Evolutionary conservation across 768 basidiomycete genomes (phyloP).

Genomic region (Hericium erinaceus): DNA sequence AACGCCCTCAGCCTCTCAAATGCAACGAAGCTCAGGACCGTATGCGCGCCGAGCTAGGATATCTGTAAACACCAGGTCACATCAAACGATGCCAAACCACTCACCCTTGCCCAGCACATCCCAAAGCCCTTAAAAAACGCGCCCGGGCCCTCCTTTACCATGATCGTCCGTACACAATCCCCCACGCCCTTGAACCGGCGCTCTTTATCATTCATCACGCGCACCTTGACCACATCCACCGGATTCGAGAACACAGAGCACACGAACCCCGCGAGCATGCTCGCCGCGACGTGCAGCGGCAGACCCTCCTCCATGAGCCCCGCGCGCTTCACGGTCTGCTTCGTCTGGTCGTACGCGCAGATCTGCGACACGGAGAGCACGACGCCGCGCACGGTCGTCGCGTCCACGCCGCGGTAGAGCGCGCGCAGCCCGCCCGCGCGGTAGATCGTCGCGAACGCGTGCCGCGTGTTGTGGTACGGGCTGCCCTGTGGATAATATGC

Average conservation of each 20-base stretch:
- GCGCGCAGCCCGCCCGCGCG: slow-evolving; percentile 14
- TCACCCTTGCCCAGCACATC: slow-evolving; percentile 31
- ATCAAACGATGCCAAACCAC: slow-evolving; percentile 3
- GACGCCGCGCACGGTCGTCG: slow-evolving; percentile 26
- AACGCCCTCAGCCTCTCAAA: slow-evolving; percentile 24
- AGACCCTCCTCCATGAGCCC: slow-evolving; percentile 26
- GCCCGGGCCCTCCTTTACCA: slow-evolving; percentile 22
- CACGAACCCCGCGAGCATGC: slow-evolving; percentile 27
- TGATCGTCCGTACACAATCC: slow-evolving; percentile 23
- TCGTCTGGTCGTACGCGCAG: slow-evolving; percentile 28
- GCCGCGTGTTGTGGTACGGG: slow-evolving; percentile 23
- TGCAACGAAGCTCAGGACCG: slow-evolving; percentile 25
- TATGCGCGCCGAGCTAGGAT: slow-evolving; percentile 26
- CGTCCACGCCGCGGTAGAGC: slow-evolving; percentile 25
- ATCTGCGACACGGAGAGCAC: slow-evolving; percentile 27
- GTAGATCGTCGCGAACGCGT: slow-evolving; percentile 25
- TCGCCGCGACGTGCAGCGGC: slow-evolving; percentile 23
- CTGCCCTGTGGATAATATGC: slow-evolving; percentile 25
- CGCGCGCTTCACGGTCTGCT: slow-evolving; percentile 23
- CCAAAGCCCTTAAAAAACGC: slow-evolving; percentile 30
- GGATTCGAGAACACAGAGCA: slow-evolving; percentile 29
- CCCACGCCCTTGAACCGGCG: slow-evolving; percentile 20
- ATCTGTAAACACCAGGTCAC: not conserved
- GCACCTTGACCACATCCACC: slow-evolving; percentile 30
- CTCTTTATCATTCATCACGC: slow-evolving; percentile 29